Evolutionary conservation across 2,329 filamentous ascomycete genomes (phyloP), one percentile per base, ranked within the genome.

Genomic region (Diaporthe australafricana): DNA sequence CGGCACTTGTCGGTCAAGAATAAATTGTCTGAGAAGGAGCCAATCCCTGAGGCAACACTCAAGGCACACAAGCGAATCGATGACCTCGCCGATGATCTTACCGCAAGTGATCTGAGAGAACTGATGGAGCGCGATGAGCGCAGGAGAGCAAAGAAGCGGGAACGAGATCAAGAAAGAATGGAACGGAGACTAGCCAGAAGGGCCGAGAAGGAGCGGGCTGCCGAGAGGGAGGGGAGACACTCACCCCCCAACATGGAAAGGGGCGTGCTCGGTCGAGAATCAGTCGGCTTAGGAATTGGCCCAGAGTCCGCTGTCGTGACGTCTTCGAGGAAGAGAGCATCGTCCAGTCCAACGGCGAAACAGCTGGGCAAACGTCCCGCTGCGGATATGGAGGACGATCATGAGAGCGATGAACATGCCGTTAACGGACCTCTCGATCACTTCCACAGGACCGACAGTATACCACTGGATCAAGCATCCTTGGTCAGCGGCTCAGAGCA

Each of bases 121-220:
- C 86, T 98, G 38, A 92, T 99, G 89, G 96, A 99, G 77, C 87
- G 96, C 72, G 96, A 99, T 78, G 88, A 92, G 75, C 90, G 95
- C 77, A 89, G 96, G 71, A 90, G 89, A 75, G 94, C 98, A 75
- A 90, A 91, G 79, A 95, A 93, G 82, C 89, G 88, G 68, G 85
- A 88, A 71, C 87, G 87, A 47, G 92, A 96, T 27, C 89, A 91
- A 74, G 90, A 94, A 74, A 90, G 88, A 74, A 82, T 91, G 30
- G 90, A 93, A 75, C 87, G 88, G 68, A 90, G 88, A 71, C 83
- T 96, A 30, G 87, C 90, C 50, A 87, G 89, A 66, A 87, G 89
- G 74, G 91, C 91, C 67, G 93, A 95, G 77, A 90, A 89, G 76
- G 90, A 92, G 77, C 87, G 81, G 73, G 86, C 86, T 62, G 88